phyloP scores from a whole-genome alignment of 345 rosid genomes.

The Reutealis trisperma region DNA sequence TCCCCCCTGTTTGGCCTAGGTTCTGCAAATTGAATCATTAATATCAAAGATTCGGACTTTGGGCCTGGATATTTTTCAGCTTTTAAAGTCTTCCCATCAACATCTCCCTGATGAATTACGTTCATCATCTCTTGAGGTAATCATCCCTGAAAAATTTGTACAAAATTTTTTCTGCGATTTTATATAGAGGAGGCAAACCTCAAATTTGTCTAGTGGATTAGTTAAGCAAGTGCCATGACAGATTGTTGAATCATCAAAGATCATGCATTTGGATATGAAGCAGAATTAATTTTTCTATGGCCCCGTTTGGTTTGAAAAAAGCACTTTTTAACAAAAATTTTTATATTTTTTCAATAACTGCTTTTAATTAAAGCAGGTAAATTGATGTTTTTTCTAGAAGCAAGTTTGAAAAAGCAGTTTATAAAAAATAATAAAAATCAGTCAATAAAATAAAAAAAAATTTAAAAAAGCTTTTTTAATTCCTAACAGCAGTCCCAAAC shows the following conservation, averaged over 20 bases:
- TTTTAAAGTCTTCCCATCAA: slow-evolving; percentile 52
- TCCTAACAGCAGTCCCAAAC: no score
- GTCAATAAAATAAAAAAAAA: no score
- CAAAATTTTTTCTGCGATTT: slow-evolving; percentile 13
- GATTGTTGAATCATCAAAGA: slow-evolving; percentile 10
- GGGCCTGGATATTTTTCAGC: slow-evolving; percentile 55
- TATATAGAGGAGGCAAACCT: neutral
- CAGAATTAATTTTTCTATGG: slow-evolving; percentile 3
- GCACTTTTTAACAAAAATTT: no score
- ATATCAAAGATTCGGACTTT: slow-evolving; percentile 62
- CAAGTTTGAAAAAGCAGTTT: no score
- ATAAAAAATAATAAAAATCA: no score
- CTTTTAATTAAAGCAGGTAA: no score
- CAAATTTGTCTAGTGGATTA: neutral
- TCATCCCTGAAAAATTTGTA: slow-evolving; percentile 12
- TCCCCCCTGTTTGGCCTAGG: slow-evolving; percentile 41
- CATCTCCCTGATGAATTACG: slow-evolving; percentile 63
- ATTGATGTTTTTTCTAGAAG: no score
- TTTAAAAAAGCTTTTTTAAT: no score
- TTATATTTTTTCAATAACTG: no score
- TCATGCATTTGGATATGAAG: neutral
- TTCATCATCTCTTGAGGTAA: slow-evolving; percentile 79
- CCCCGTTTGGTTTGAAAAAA: no score
- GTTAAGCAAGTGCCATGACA: neutral
- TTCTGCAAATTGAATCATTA: slow-evolving; percentile 70